These are phyloP conservation scores for Acarospora socialis DNA, from an alignment of 2,329 filamentous ascomycete genomes.

Conservation along the genomic window DNA sequence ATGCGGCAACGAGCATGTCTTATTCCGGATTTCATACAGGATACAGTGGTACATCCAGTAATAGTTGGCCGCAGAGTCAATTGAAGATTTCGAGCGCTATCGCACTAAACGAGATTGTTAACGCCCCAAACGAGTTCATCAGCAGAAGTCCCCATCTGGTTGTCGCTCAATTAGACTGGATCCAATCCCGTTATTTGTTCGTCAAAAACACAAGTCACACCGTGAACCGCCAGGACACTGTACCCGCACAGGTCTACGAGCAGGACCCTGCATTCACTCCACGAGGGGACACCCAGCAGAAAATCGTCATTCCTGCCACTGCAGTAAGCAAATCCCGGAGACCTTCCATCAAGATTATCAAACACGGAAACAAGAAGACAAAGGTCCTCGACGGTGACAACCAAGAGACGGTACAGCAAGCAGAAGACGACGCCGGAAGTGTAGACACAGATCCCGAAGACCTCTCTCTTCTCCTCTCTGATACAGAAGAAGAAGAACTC, in stretches of 20 bases:
- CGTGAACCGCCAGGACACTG: constrained; percentile 1
- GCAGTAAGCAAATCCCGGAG: constrained; percentile 34
- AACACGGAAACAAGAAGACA: constrained; percentile 13
- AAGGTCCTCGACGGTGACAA: constrained; percentile 13
- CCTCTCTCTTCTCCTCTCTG: constrained; percentile 23
- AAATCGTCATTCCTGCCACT: constrained; percentile 38
- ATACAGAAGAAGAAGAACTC: constrained; percentile 7
- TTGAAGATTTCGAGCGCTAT: constrained; percentile 47
- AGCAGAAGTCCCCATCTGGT: constrained; percentile 50
- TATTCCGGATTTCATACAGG: constrained; percentile 28
- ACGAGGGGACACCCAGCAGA: constrained; percentile 3
- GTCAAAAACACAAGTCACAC: constrained; percentile 25
- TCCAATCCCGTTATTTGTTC: constrained; percentile 77
- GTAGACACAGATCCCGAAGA: constrained; percentile 37
- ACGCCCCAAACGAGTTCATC: constrained; percentile 49
- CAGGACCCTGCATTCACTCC: constrained; percentile 21
- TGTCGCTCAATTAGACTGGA: constrained; percentile 65
- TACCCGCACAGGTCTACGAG: constrained; percentile 16
- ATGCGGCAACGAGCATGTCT: constrained; percentile 40
- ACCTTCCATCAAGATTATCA: constrained; percentile 13
- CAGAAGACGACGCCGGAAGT: constrained; percentile 24
- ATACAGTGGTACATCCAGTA: not conserved
- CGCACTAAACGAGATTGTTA: constrained; percentile 76
- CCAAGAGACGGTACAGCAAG: constrained; percentile 15
- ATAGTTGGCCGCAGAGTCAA: constrained; percentile 47